phyloP scores from a whole-genome alignment of 2,329 filamentous ascomycete genomes.

The Coniochaeta hoffmannii region DNA sequence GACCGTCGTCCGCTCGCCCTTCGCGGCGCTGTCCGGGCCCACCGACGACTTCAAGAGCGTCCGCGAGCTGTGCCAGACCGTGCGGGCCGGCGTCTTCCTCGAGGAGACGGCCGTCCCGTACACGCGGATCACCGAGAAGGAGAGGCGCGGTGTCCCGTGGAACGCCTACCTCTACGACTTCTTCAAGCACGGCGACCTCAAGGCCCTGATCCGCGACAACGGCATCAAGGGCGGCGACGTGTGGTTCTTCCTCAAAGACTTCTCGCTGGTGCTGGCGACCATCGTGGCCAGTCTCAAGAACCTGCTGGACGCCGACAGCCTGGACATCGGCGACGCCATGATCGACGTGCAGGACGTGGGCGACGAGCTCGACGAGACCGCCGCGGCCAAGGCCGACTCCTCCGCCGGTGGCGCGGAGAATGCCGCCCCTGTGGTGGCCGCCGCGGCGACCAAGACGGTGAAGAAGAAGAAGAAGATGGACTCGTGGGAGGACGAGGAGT shows the following conservation, averaged over 20 bases:
- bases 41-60: constrained; percentile 57
- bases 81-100: constrained; percentile 63
- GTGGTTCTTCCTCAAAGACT: constrained; percentile 64
- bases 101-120: constrained; percentile 68
- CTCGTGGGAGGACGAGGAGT: constrained; percentile 36
- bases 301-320: constrained; percentile 41
- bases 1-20: constrained; percentile 54
- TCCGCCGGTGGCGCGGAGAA: constrained; percentile 11
- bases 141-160: constrained; percentile 38
- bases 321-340: constrained; percentile 19
- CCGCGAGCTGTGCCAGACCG: constrained; percentile 58
- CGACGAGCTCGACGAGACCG: not conserved
- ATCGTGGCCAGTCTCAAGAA: constrained; percentile 59
- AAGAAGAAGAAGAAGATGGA: constrained; percentile 30
- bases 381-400: not conserved
- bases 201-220: constrained; percentile 56
- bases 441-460: not conserved
- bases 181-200: constrained; percentile 62
- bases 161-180: constrained; percentile 72
- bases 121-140: constrained; percentile 52
- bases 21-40: constrained; percentile 64
- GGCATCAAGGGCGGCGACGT: constrained; percentile 58
- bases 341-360: constrained; percentile 21
- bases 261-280: constrained; percentile 54
- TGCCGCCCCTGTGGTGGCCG: constrained; percentile 11